A percentile compares a stretch with the other conserved stretches of the same genome.
These are phyloP conservation scores for Acorus calamus DNA, from an alignment of 106 monocot genomes.

Conservation along the genomic window DNA sequence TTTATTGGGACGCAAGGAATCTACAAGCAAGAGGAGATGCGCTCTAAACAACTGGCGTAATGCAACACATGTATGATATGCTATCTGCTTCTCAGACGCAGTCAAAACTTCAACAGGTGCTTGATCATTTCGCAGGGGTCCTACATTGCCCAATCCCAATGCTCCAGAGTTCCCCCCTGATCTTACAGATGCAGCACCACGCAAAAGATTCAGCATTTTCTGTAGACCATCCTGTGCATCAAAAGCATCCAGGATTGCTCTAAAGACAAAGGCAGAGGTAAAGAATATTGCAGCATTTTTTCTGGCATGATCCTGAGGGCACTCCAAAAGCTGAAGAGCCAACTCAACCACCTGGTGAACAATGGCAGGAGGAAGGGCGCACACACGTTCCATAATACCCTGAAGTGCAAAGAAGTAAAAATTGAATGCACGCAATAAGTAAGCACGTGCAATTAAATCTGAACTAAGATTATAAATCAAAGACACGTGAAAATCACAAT, in stretches of 20 bases:
- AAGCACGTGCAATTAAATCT: slow-evolving; percentile 1
- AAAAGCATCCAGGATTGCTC: slow-evolving; percentile 78
- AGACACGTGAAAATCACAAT: neutral
- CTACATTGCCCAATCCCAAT: slow-evolving; percentile 30
- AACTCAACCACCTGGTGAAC: slow-evolving; percentile 69
- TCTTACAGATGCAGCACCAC: slow-evolving; percentile 64
- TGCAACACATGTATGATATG: slow-evolving; percentile 86
- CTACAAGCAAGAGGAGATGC: slow-evolving; percentile 82
- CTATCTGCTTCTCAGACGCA: slow-evolving; percentile 83
- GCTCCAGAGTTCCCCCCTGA: slow-evolving; percentile 69
- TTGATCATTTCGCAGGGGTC: slow-evolving; percentile 45
- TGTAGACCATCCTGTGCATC: slow-evolving; percentile 84
- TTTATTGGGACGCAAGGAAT: slow-evolving; percentile 90
- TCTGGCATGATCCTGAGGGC: slow-evolving; percentile 81
- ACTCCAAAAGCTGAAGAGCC: slow-evolving; percentile 81
- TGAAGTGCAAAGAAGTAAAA: slow-evolving; percentile 14
- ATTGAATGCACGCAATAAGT: neutral
- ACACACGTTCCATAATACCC: slow-evolving; percentile 95
- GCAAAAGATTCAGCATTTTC: slow-evolving; percentile 68
- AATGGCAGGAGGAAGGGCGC: slow-evolving; percentile 62
- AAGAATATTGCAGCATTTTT: slow-evolving; percentile 91
- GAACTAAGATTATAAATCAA: neutral
- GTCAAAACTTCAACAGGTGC: slow-evolving; percentile 75
- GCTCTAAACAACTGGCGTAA: slow-evolving; percentile 84
- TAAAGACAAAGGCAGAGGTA: slow-evolving; percentile 79